Base-by-base conservation (phyloP, 441 rosid genomes). In the Mallotus japonicus region DNA sequence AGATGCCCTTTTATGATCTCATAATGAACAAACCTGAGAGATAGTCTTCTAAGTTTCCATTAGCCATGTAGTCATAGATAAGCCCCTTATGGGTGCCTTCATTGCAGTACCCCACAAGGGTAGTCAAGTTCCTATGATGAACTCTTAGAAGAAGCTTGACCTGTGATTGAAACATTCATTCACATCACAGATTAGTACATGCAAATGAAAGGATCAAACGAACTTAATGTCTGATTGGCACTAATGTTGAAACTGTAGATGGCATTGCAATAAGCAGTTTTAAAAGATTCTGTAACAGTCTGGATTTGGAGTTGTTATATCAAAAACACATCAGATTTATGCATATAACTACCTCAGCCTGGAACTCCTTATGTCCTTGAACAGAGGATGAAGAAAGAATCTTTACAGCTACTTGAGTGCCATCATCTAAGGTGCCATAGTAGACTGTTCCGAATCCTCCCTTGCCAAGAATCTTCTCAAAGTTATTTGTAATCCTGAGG, bases 41-140 rank as follows among this genome's bases (percentile, higher is more conserved):
- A 75, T 77, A 79, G 56, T 82, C 80, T 55, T 73, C 51, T 1
- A 88, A 42, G 71, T 83, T 83, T 76, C 92, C 95, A 0, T 78
- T 80, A 34, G 80, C 80, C 89, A 90, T 87, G 71, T 78, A 82
- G 69, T 89, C 92, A 4, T 85, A 88, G 66, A 88, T 78, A 51
- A 89, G 82, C 16, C 81, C 89, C 67, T 76, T 53, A 32, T 83
- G 75, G 17, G 47, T 72, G n/a, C 76, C 80, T 37, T 90, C 91
- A 42, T 86, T 81, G 65, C 90, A 90, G 71, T 78, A 88, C 6
- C 95, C 87, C 3, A 90, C 59, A 5, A 85, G 82, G 17, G 76
- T 56, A 61, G 79, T 85, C 69, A 90, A 79, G 73, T 85, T 87
- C 62, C 79, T 86, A 8, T 89, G 96, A 77, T 89, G 87, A 74